A percentile compares a stretch with the other conserved stretches of the same genome.
Evolutionary conservation across 2,329 filamentous ascomycete species (phyloP).

Genomic region (Neofusicoccum umdonicola): DNA sequence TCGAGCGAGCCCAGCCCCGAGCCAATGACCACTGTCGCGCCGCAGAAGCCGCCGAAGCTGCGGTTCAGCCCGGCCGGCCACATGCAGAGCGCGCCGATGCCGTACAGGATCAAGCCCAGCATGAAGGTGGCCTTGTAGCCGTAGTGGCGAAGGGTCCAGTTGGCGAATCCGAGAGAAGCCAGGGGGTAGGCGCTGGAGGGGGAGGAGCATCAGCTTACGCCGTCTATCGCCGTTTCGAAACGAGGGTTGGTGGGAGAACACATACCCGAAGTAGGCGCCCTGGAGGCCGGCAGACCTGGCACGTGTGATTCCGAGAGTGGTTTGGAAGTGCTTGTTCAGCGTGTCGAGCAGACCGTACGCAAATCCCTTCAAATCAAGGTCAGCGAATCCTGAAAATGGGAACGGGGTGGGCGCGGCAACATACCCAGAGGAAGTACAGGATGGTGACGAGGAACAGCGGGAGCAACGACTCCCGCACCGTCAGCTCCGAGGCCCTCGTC

Average conservation of each 20-base stretch:
- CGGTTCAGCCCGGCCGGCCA: slow-evolving; percentile 58
- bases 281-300: slow-evolving; percentile 47
- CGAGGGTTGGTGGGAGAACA: background rate
- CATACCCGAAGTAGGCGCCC: slow-evolving; percentile 47
- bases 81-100: slow-evolving; percentile 56
- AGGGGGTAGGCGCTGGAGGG: slow-evolving; percentile 44
- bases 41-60: slow-evolving; percentile 61
- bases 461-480: slow-evolving; percentile 63
- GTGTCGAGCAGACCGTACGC: slow-evolving; percentile 58
- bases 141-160: slow-evolving; percentile 49
- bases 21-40: slow-evolving; percentile 56
- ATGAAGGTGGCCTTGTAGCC: slow-evolving; percentile 50
- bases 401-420: slow-evolving; percentile 21
- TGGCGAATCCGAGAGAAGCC: slow-evolving; percentile 47
- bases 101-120: slow-evolving; percentile 54
- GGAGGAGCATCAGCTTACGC: background rate
- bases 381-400: background rate
- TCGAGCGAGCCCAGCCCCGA: slow-evolving; percentile 56
- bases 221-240: background rate
- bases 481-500: slow-evolving; percentile 61
- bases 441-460: slow-evolving; percentile 66
- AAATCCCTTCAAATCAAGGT: slow-evolving; percentile 42
- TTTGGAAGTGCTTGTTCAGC: slow-evolving; percentile 50
- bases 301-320: slow-evolving; percentile 42
- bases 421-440: slow-evolving; percentile 64